Evolutionary conservation across 2,329 filamentous ascomycete species (phyloP).

Genomic region (Epichloe sibirici): DNA sequence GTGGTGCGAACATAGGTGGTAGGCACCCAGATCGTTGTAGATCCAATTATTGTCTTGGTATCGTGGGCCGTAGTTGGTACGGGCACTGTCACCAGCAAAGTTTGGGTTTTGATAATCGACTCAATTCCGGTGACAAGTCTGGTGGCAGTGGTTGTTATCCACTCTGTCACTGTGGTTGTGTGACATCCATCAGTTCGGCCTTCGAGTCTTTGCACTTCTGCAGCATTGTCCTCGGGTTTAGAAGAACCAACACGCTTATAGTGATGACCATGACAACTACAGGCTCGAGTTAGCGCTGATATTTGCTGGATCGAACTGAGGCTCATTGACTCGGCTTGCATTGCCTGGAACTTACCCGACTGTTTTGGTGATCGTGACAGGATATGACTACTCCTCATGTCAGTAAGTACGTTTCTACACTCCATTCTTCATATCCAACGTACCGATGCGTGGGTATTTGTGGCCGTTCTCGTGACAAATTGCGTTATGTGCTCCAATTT

Average conservation of each 20-base stretch:
- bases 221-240: neutral
- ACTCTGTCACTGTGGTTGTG: conserved; percentile 12
- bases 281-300: neutral
- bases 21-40: conserved; percentile 9
- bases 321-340: neutral
- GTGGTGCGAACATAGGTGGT: conserved; percentile 8
- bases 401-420: neutral
- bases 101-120: conserved; percentile 7
- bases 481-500: conserved; percentile 10
- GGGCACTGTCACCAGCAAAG: conserved; percentile 2
- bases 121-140: conserved; percentile 6
- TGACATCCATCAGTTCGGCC: conserved; percentile 6
- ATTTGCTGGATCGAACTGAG: neutral
- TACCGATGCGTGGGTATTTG: conserved; percentile 8
- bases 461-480: conserved; percentile 10
- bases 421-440: neutral
- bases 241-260: neutral
- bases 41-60: conserved; percentile 2
- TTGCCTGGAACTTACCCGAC: conserved; percentile 6
- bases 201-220: neutral
- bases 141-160: conserved; percentile 11
- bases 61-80: conserved; percentile 7
- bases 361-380: conserved; percentile 11
- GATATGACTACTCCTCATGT: conserved; percentile 11
- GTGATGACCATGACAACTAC: neutral